Percentiles rank a stretch among this genome's conserved stretches.
These are phyloP conservation scores for Exophiala viscosa DNA, from an alignment of 2,329 filamentous ascomycete genomes.

Conservation along the genomic window DNA sequence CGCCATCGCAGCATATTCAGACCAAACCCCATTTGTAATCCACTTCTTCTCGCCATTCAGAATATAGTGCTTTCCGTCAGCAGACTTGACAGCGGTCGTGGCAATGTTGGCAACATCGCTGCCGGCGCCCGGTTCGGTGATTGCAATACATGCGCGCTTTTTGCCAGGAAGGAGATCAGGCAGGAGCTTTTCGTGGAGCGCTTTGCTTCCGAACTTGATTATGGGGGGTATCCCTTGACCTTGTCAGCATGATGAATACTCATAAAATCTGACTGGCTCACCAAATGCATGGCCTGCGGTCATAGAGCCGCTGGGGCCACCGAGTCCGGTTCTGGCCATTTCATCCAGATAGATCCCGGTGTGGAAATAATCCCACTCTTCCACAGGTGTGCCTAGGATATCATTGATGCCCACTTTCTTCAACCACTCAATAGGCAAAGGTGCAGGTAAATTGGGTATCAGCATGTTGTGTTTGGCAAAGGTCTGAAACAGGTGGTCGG, in stretches of 20 bases:
- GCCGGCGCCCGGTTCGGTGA: conserved; percentile 72
- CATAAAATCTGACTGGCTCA: neutral
- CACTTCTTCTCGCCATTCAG: conserved; percentile 71
- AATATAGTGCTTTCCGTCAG: conserved; percentile 64
- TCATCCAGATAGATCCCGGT: conserved; percentile 68
- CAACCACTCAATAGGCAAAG: conserved; percentile 65
- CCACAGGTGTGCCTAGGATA: conserved; percentile 63
- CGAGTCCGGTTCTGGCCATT: conserved; percentile 63
- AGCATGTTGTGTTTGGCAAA: conserved; percentile 67
- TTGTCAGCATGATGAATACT: neutral
- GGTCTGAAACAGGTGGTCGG: conserved; percentile 59
- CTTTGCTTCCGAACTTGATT: conserved; percentile 61
- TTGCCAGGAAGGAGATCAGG: conserved; percentile 64
- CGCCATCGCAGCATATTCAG: conserved; percentile 66
- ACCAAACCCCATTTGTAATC: conserved; percentile 72
- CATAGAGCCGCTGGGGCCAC: conserved; percentile 61
- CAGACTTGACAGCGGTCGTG: conserved; percentile 61
- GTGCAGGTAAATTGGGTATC: conserved; percentile 65
- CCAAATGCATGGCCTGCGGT: conserved; percentile 67
- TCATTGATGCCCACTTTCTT: conserved; percentile 63
- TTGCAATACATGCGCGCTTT: conserved; percentile 70
- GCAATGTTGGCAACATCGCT: conserved; percentile 70
- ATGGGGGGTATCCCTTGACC: conserved; percentile 62
- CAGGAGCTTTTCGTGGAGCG: conserved; percentile 63
- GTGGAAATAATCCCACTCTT: conserved; percentile 72